These are phyloP conservation scores for Candida pseudocylindracea DNA, from an alignment of 1,139 yeast species.

Conservation along the genomic window DNA sequence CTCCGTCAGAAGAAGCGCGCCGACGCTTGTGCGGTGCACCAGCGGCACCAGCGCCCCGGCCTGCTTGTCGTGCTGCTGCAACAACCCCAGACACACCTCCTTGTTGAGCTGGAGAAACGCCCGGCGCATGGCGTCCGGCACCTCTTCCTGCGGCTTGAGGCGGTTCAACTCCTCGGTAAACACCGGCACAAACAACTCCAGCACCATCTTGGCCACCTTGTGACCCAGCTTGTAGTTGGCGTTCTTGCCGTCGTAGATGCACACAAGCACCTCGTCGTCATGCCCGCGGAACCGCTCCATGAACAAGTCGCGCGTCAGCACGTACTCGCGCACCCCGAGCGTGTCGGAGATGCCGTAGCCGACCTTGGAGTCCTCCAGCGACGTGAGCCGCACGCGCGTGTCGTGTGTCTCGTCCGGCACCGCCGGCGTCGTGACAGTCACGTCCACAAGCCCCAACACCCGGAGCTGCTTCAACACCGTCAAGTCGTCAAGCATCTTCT, in stretches of 20 bases:
- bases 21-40: no score
- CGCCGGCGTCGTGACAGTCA: conserved; percentile 62
- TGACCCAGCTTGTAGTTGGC: conserved; percentile 26
- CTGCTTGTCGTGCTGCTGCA: neutral
- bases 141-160: conserved; percentile 18
- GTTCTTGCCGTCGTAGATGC: conserved; percentile 62
- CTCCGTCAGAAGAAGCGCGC: conserved; percentile 14
- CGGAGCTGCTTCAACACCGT: conserved; percentile 48
- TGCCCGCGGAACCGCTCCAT: conserved; percentile 77
- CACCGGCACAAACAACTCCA: conserved; percentile 42
- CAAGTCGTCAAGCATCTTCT: conserved; percentile 51
- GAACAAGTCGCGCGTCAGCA: conserved; percentile 68
- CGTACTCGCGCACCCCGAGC: conserved; percentile 43
- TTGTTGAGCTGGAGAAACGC: conserved; percentile 64
- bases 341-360: conserved; percentile 87
- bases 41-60: no score
- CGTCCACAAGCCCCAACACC: conserved; percentile 82
- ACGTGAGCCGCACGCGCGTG: conserved; percentile 78
- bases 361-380: conserved; percentile 58
- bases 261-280: conserved; percentile 46
- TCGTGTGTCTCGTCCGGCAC: conserved; percentile 79
- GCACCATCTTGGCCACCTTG: conserved; percentile 48
- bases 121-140: conserved; percentile 52
- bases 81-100: conserved; percentile 31
- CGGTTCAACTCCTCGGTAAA: conserved; percentile 41